These are phyloP conservation scores for Eleusine coracana DNA, from an alignment of 176 grass and related monocot genomes.

Conservation along the genomic window DNA sequence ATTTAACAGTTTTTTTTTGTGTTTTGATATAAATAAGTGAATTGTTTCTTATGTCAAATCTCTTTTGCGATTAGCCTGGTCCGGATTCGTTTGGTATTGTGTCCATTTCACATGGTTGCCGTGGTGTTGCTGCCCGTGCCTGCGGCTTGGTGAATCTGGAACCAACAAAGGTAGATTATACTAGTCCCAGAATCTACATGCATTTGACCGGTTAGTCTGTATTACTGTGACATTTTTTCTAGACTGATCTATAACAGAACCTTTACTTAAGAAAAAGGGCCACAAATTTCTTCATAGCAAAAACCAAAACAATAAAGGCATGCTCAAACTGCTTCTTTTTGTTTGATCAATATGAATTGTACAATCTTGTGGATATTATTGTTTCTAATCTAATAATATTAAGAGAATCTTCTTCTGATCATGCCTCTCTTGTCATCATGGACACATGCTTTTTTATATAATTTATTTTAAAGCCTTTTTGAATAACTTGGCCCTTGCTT, in stretches of 20 bases:
- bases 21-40: background rate
- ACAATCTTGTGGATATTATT: background rate
- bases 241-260: background rate
- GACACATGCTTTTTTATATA: background rate
- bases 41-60: conserved; percentile 22
- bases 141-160: conserved; percentile 99
- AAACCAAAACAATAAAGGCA: background rate
- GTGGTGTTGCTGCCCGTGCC: conserved; percentile 92
- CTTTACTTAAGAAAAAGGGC: background rate
- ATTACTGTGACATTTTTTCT: background rate
- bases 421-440: background rate
- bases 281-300: background rate
- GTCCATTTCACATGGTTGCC: conserved; percentile 90
- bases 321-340: background rate
- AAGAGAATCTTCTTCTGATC: conserved; percentile 1
- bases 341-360: background rate
- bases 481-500: background rate
- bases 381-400: background rate
- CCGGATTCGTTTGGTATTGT: conserved; percentile 99
- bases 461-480: too few relatives aligned
- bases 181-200: background rate
- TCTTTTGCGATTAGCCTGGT: conserved; percentile 78
- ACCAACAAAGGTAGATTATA: conserved; percentile 69
- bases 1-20: conserved; percentile 6
- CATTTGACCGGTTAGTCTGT: background rate